Percentiles rank a stretch among this genome's conserved stretches.
Evolutionary conservation across 2,329 filamentous ascomycete species (phyloP).

Genomic region (Ophiosphaerella narmari): DNA sequence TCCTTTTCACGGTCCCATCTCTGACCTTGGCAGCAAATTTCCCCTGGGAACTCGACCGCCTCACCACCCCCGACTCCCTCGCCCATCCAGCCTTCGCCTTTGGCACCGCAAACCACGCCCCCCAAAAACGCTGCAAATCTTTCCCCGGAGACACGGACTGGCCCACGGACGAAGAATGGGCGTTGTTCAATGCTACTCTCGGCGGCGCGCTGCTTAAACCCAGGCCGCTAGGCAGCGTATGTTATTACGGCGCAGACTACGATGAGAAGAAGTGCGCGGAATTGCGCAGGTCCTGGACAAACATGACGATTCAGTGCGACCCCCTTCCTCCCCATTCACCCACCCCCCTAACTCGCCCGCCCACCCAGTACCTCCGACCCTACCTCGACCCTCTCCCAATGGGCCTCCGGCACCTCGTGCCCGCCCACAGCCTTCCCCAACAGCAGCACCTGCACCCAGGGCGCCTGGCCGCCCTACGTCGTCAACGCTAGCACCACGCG

Average conservation of each 20-base stretch:
- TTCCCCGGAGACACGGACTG: conserved; percentile 25
- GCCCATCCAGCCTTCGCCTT: conserved; percentile 22
- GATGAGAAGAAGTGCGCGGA: conserved; percentile 18
- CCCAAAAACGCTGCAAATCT: conserved; percentile 18
- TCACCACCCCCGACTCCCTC: conserved; percentile 23
- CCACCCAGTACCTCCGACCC: conserved; percentile 26
- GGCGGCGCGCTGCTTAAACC: conserved; percentile 29
- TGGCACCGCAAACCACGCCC: conserved; percentile 2
- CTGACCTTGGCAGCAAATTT: conserved; percentile 23
- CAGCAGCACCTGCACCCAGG: conserved; percentile 31
- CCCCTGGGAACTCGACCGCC: conserved; percentile 27
- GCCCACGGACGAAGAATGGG: conserved; percentile 28
- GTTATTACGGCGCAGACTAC: conserved; percentile 27
- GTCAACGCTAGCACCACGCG: conserved; percentile 26
- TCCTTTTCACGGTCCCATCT: neutral
- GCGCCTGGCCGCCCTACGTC: conserved; percentile 31
- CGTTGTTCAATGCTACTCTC: conserved; percentile 25
- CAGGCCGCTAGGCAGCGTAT: conserved; percentile 23
- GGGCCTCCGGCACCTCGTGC: conserved; percentile 27
- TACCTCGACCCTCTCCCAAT: conserved; percentile 27
- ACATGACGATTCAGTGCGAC: conserved; percentile 23
- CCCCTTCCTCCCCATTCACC: neutral
- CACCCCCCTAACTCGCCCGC: neutral
- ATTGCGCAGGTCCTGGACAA: conserved; percentile 22
- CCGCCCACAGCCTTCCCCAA: conserved; percentile 46